phyloP scores from a whole-genome alignment of 2,329 filamentous ascomycete genomes.

The Alternaria burnsii region DNA sequence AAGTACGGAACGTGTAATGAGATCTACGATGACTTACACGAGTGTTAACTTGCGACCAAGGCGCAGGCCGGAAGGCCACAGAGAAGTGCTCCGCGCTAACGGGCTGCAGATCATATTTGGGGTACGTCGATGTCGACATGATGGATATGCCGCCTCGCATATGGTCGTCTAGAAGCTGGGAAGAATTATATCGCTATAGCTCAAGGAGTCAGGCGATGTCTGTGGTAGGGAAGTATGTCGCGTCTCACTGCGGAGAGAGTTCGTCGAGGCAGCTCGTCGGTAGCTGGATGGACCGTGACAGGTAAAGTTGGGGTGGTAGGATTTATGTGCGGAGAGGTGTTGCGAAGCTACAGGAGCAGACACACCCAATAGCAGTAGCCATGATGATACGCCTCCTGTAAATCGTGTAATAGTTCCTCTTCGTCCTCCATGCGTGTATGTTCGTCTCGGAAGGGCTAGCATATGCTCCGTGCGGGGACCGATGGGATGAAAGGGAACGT shows the following conservation, averaged over 20 bases:
- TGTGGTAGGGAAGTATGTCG: background rate
- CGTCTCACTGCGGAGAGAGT: background rate
- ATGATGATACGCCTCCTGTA: slow-evolving; percentile 5
- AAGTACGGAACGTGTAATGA: background rate
- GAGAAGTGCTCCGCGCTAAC: too few species aligned
- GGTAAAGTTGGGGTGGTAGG: background rate
- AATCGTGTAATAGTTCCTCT: slow-evolving; percentile 2
- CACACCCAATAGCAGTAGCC: background rate
- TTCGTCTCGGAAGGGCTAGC: slow-evolving; percentile 3
- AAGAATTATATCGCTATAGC: background rate
- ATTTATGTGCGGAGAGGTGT: slow-evolving; percentile 1
- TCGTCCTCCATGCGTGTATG: slow-evolving; percentile 3
- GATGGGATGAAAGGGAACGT: background rate
- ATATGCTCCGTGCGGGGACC: slow-evolving; percentile 1
- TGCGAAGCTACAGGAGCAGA: background rate
- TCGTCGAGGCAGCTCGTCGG: background rate
- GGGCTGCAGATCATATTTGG: background rate
- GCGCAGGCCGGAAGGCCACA: background rate
- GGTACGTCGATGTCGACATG: slow-evolving; percentile 7
- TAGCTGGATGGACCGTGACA: background rate
- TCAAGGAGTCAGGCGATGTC: background rate
- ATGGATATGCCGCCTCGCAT: background rate
- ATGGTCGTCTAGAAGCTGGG: background rate
- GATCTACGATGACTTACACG: slow-evolving; percentile 2
- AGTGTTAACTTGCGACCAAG: slow-evolving; percentile 15